Evolutionary conservation across 768 basidiomycete genomes (phyloP).

Genomic region (Phaffia tasmanica): DNA sequence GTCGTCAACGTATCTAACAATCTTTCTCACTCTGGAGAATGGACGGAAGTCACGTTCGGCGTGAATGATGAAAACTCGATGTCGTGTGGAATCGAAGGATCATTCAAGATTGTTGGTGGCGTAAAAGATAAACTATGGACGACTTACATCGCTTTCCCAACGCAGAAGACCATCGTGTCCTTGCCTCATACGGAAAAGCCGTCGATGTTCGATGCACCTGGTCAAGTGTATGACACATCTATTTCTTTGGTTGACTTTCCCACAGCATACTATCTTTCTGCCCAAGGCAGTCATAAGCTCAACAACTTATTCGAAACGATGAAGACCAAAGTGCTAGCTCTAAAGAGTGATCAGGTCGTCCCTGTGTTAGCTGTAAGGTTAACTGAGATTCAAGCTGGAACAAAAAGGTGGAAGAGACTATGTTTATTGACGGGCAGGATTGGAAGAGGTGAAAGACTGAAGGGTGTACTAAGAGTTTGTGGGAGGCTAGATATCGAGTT

Average conservation of each 20-base stretch:
- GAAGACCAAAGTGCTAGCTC: slow-evolving; percentile 39
- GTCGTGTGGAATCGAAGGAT: slow-evolving; percentile 4
- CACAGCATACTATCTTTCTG: not conserved
- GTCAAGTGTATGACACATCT: not conserved
- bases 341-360: slow-evolving; percentile 58
- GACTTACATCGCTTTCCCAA: slow-evolving; percentile 11
- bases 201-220: too few species aligned
- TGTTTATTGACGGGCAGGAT: slow-evolving; percentile 61
- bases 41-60: slow-evolving; percentile 16
- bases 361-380: slow-evolving; percentile 56
- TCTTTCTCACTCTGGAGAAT: not conserved
- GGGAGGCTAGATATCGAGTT: slow-evolving; percentile 62
- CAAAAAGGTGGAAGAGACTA: slow-evolving; percentile 43
- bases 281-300: slow-evolving; percentile 14
- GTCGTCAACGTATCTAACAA: not conserved
- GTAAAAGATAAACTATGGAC: slow-evolving; percentile 17
- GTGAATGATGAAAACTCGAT: not conserved
- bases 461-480: slow-evolving; percentile 65
- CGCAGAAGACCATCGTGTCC: not conserved
- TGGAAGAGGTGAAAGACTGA: slow-evolving; percentile 50
- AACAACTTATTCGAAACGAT: slow-evolving; percentile 1
- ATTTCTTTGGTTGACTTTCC: slow-evolving; percentile 20
- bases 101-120: slow-evolving; percentile 16
- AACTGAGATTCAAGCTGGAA: slow-evolving; percentile 45
- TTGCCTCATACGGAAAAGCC: too few species aligned